Evolutionary conservation across 78 protist species (phyloP).

Genomic region (Polysphondylium violaceum): DNA sequence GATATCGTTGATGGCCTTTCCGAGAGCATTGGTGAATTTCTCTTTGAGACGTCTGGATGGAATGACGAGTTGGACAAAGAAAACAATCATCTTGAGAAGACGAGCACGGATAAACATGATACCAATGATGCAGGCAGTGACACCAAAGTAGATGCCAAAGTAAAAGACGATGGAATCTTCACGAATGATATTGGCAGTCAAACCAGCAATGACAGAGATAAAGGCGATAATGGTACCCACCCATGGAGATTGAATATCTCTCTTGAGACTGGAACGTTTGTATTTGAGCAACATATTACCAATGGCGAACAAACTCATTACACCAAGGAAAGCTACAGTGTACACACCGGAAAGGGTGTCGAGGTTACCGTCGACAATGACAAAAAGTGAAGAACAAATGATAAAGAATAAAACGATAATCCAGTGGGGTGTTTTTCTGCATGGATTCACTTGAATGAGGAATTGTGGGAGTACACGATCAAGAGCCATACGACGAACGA

Average conservation of each 20-base stretch:
- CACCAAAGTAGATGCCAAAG: conserved; percentile 81
- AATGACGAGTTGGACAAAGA: conserved; percentile 49
- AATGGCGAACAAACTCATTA: conserved; percentile 87
- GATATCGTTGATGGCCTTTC: conserved; percentile 38
- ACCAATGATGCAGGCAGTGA: conserved; percentile 50
- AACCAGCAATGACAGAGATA: conserved; percentile 50
- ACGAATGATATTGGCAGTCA: conserved; percentile 63
- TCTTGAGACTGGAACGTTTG: conserved; percentile 62
- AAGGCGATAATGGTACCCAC: conserved; percentile 45
- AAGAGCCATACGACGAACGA: conserved; percentile 86
- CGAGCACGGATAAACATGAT: conserved; percentile 72
- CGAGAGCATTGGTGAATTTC: not conserved
- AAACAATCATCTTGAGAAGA: conserved; percentile 52
- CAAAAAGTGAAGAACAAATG: conserved; percentile 81
- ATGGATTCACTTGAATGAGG: conserved; percentile 72
- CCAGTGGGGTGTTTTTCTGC: conserved; percentile 84
- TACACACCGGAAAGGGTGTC: conserved; percentile 80
- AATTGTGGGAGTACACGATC: conserved; percentile 90
- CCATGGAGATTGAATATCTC: conserved; percentile 71
- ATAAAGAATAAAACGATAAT: conserved; percentile 84
- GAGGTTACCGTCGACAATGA: conserved; percentile 63
- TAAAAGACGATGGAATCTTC: conserved; percentile 51
- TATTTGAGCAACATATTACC: conserved; percentile 91
- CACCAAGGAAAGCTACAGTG: conserved; percentile 90
- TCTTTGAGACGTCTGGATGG: not conserved